A percentile compares a stretch with the other conserved stretches of the same genome.
These are phyloP conservation scores for Hypoxylon fuscum DNA, from an alignment of 495 filamentous ascomycete genomes.

Conservation along the genomic window DNA sequence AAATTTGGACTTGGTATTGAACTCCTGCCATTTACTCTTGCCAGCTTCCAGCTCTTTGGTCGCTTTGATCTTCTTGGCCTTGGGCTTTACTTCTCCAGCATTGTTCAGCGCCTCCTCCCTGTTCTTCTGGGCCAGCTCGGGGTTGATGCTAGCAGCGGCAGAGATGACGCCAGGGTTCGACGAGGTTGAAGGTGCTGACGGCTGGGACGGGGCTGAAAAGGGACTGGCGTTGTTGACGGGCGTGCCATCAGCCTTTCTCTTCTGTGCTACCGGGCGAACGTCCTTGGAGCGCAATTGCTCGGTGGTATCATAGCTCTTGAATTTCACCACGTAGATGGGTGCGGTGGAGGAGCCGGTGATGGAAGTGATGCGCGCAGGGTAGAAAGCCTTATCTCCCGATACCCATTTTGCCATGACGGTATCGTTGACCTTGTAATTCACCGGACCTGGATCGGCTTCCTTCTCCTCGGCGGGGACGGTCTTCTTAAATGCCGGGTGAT, in stretches of 20 bases:
- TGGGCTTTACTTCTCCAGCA: conserved; percentile 50
- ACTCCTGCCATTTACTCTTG: conserved; percentile 96
- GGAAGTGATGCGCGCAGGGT: conserved; percentile 90
- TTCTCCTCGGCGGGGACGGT: conserved; percentile 55
- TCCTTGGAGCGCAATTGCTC: conserved; percentile 87
- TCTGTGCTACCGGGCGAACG: conserved; percentile 82
- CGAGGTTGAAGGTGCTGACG: conserved; percentile 44
- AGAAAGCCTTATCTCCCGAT: conserved; percentile 88
- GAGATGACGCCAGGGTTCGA: conserved; percentile 75
- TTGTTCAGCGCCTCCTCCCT: conserved; percentile 51
- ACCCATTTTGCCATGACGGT: conserved; percentile 89
- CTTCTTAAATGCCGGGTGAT: conserved; percentile 73
- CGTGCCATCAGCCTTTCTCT: conserved; percentile 89
- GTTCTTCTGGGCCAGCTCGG: conserved; percentile 74
- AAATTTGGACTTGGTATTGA: conserved; percentile 79
- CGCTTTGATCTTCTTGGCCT: conserved; percentile 83
- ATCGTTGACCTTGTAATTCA: conserved; percentile 86
- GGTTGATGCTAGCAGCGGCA: conserved; percentile 86
- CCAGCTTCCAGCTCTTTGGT: conserved; percentile 87
- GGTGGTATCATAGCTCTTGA: conserved; percentile 87
- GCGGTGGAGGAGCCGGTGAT: conserved; percentile 89
- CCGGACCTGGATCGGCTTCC: conserved; percentile 54
- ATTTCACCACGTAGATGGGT: conserved; percentile 92
- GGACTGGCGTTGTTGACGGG: conserved; percentile 61
- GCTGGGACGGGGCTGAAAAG: conserved; percentile 53